Conservation (phyloP, 192 early-diverging fungal species). For the Glomus cerebriforme region DNA sequence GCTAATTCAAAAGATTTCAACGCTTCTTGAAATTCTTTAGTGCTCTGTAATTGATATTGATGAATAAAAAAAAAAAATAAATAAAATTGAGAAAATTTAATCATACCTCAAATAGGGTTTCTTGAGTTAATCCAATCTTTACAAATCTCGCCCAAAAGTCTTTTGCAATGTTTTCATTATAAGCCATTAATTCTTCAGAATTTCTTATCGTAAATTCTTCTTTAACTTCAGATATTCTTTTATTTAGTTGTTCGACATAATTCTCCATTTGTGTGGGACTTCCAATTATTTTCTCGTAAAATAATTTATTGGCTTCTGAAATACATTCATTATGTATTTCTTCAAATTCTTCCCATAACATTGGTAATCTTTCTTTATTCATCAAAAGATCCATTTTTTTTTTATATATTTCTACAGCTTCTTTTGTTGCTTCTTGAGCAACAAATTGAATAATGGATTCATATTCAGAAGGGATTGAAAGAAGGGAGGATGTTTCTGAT, state of each 20-base stretch:
- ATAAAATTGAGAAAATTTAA: neutral
- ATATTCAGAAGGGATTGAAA: constrained; percentile 5
- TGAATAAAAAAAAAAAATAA: neutral
- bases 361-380: neutral
- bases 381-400: neutral
- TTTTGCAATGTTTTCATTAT: neutral
- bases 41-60: no score
- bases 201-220: neutral
- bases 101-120: neutral
- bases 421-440: neutral
- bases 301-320: neutral
- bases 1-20: neutral
- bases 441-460: neutral
- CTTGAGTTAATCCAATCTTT: neutral
- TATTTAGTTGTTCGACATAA: neutral
- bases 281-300: neutral
- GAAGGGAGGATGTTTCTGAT: neutral
- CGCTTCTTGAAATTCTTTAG: neutral
- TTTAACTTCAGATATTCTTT: neutral
- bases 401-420: neutral
- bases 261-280: neutral
- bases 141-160: neutral
- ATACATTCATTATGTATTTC: neutral
- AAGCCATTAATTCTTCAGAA: neutral
- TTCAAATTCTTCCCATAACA: neutral